Base-by-base conservation (phyloP, 768 basidiomycete species). In the Coprinopsis marcescibilis region DNA sequence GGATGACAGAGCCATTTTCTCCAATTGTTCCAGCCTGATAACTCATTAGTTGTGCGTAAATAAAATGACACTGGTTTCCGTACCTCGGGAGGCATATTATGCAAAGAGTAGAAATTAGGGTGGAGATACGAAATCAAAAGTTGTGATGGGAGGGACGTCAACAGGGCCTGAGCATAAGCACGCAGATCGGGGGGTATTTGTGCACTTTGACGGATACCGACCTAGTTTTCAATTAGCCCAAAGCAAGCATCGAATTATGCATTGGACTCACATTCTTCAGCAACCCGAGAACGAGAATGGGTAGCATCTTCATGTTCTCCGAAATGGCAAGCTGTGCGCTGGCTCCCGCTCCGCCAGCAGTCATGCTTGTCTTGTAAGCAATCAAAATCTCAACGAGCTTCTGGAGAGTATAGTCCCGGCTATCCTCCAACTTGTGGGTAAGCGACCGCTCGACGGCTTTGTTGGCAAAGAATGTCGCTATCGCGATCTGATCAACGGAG, bases 161-260 rank as follows among this genome's bases (percentile, higher is more conserved):
- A 73, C 27, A 99, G 69, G 4, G 86, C 85, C 65, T 97, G 94
- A 1, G 96, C 90, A 60, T 98, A 98, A 8, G 93, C 88, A 54
- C 96, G 75, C 41, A 99, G 83, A 67, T 99, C 96, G 7, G 95
- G 89, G 26, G 95, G 93, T 62, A 99, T 98, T 60, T 94, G 91
- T 2, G 90, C 82, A 66, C 94, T 97, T 72, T 97, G 93, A 45
- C 96, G 81, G 43, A 98, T 75, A 37, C 92, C 96, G 53, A 95
- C 87, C 90, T 93, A 57, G 14, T 17, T n/a, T 4, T 4, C 24
- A 43, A 17, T 27, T 43, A 55, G 37, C 30, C 49, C 23, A 20
- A 25, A 10, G 23, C 19, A 11, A 11, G 7, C 8, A 36, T 7
- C 8, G 4, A 41, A 19, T 29, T 14, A 24, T 2, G 15, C 11